phyloP scores from a whole-genome alignment of 805 yeast genomes.

The Yarrowia osloensis region DNA sequence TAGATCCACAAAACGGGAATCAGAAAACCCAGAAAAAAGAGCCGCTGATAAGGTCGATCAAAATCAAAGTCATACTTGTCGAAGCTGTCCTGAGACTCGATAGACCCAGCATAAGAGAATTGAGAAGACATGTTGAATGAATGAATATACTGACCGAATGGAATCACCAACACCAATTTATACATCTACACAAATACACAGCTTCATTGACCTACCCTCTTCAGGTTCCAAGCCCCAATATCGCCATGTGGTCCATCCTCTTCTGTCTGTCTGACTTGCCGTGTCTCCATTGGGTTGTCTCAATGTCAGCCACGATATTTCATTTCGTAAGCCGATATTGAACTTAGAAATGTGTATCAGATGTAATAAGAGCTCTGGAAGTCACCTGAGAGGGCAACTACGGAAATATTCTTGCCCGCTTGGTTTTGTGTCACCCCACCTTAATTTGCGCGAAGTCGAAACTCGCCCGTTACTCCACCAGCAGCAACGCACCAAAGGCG shows the following conservation, averaged over 20 bases:
- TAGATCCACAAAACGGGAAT: background rate
- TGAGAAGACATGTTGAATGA: background rate
- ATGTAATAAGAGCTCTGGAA: too few relatives aligned
- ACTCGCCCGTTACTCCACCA: too few relatives aligned
- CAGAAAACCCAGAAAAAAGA: background rate
- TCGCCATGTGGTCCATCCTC: background rate
- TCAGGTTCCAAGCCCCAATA: background rate
- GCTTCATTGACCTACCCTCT: background rate
- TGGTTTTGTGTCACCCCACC: too few relatives aligned
- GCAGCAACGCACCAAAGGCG: too few relatives aligned
- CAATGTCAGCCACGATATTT: background rate
- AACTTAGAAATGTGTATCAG: background rate
- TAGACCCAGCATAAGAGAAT: background rate
- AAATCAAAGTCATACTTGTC: slow-evolving; percentile 6
- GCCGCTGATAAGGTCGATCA: background rate
- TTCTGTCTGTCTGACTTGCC: too few relatives aligned
- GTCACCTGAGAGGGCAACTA: background rate
- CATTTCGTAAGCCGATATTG: background rate
- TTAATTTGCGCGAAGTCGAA: too few relatives aligned
- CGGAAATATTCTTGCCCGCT: too few relatives aligned
- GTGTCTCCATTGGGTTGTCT: background rate
- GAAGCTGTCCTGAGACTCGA: slow-evolving; percentile 13
- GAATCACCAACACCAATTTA: too few relatives aligned
- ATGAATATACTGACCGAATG: too few relatives aligned
- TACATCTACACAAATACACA: too few relatives aligned